phyloP scores from a whole-genome alignment of 1,284 basidiomycete species.

The Sporisorium scitamineum region DNA sequence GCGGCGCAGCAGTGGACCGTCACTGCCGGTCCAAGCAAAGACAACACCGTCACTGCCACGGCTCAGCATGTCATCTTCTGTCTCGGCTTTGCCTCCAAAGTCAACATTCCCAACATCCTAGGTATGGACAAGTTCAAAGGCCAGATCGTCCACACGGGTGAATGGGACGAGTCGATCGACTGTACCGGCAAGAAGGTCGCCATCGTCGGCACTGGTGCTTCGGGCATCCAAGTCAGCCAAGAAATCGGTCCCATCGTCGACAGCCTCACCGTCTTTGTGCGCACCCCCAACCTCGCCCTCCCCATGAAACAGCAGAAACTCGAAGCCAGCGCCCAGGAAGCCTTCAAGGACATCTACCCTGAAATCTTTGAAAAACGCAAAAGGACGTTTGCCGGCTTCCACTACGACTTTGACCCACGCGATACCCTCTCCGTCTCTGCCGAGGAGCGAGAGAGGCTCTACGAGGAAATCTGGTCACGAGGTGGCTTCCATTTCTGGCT shows the following conservation, averaged over 20 bases:
- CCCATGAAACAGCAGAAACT: constrained; percentile 55
- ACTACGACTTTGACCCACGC: constrained; percentile 53
- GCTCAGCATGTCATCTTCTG: constrained; percentile 55
- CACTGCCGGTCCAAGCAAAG: constrained; percentile 35
- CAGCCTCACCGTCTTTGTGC: constrained; percentile 52
- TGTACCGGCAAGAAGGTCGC: constrained; percentile 74
- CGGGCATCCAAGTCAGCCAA: constrained; percentile 72
- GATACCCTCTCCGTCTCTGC: constrained; percentile 38
- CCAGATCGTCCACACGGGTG: constrained; percentile 74
- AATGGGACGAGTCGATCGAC: constrained; percentile 75
- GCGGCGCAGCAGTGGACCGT: constrained; percentile 34
- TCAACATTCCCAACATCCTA: constrained; percentile 71
- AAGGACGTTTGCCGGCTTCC: constrained; percentile 55
- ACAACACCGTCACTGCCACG: constrained; percentile 30
- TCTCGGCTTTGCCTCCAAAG: constrained; percentile 53
- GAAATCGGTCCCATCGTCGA: constrained; percentile 50
- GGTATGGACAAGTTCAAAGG: constrained; percentile 74
- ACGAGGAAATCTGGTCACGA: constrained; percentile 47
- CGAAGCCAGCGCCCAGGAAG: constrained; percentile 46
- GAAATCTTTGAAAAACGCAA: constrained; percentile 56
- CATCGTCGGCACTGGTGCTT: constrained; percentile 77
- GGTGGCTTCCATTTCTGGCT: constrained; percentile 58
- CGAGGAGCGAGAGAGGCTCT: constrained; percentile 44
- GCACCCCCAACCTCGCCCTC: constrained; percentile 56
- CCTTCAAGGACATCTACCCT: constrained; percentile 52